These are phyloP conservation scores for Exserohilum rostratum DNA, from an alignment of 2,329 filamentous ascomycete genomes.

Conservation along the genomic window DNA sequence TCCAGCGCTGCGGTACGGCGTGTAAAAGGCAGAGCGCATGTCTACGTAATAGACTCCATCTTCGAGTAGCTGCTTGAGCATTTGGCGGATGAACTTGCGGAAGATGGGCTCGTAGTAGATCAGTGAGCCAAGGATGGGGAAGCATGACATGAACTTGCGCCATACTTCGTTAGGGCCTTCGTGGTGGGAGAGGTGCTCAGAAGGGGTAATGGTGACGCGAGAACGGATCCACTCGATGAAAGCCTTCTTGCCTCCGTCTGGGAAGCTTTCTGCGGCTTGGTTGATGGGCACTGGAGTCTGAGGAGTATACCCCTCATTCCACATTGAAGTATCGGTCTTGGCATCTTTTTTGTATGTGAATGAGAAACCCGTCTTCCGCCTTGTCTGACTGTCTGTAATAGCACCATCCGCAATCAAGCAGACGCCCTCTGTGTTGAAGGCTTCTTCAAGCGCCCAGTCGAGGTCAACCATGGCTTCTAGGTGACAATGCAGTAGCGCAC, in stretches of 20 bases:
- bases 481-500: slow-evolving; percentile 83
- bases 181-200: slow-evolving; percentile 79
- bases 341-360: slow-evolving; percentile 61
- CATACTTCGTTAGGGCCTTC: slow-evolving; percentile 85
- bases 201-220: slow-evolving; percentile 72
- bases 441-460: slow-evolving; percentile 75
- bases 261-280: slow-evolving; percentile 74
- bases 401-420: slow-evolving; percentile 67
- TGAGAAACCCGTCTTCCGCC: slow-evolving; percentile 61
- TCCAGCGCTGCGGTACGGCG: slow-evolving; percentile 70
- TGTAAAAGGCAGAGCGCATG: slow-evolving; percentile 75
- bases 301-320: slow-evolving; percentile 68
- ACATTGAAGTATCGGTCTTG: slow-evolving; percentile 61
- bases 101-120: slow-evolving; percentile 92
- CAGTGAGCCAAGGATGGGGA: slow-evolving; percentile 73
- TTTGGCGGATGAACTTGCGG: slow-evolving; percentile 72
- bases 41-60: slow-evolving; percentile 90
- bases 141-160: slow-evolving; percentile 78
- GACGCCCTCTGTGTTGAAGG: slow-evolving; percentile 74
- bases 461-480: slow-evolving; percentile 90
- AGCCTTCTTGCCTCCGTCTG: slow-evolving; percentile 70
- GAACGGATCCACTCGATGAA: slow-evolving; percentile 80
- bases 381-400: slow-evolving; percentile 61
- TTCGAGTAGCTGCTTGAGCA: slow-evolving; percentile 73
- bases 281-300: slow-evolving; percentile 64